Evolutionary conservation across 257 asterid genomes (phyloP).

Genomic region (Solanum boliviense): DNA sequence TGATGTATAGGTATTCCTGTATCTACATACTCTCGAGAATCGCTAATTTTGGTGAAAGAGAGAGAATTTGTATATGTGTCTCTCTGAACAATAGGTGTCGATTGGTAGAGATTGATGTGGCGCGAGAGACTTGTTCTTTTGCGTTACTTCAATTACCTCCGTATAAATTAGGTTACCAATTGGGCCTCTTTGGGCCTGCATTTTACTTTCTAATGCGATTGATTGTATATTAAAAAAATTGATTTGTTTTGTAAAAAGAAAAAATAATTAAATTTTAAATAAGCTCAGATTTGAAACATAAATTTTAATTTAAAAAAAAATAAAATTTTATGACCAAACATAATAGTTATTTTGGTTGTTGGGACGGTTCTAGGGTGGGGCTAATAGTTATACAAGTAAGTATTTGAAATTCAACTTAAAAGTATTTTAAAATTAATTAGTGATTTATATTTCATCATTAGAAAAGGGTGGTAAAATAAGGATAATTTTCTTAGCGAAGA

Average conservation of each 20-base stretch:
- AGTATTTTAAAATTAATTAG: background rate
- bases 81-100: background rate
- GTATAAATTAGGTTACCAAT: background rate
- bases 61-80: background rate
- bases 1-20: background rate
- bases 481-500: background rate
- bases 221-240: background rate
- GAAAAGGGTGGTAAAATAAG: background rate
- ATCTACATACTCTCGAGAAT: slow-evolving; percentile 1
- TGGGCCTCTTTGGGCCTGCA: background rate
- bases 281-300: background rate
- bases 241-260: background rate
- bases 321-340: background rate
- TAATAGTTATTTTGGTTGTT: background rate
- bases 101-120: slow-evolving; percentile 7
- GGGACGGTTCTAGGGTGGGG: background rate
- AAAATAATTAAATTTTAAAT: too few species aligned
- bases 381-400: background rate
- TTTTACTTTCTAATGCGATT: background rate
- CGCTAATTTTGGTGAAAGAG: slow-evolving; percentile 8
- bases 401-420: too few species aligned
- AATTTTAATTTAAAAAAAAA: too few species aligned
- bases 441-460: background rate
- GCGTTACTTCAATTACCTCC: background rate
- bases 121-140: slow-evolving; percentile 10